These are phyloP conservation scores for Aspergillus bertholletiae DNA, from an alignment of 495 filamentous ascomycete genomes.

Conservation along the genomic window DNA sequence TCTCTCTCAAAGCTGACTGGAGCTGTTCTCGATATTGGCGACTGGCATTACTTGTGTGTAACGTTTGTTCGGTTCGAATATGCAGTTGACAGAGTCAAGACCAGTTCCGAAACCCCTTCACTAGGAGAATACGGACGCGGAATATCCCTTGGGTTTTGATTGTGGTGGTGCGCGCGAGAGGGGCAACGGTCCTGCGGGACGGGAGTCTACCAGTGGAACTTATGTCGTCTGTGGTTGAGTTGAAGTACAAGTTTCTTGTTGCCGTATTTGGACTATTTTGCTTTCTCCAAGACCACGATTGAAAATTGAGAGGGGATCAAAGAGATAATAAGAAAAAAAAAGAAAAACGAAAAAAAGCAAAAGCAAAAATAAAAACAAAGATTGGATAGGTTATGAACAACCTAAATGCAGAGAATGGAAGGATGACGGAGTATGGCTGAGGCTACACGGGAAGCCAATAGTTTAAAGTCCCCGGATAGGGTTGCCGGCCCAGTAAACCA, in stretches of 20 bases:
- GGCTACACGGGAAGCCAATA: not conserved
- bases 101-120: constrained; percentile 5
- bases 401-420: not conserved
- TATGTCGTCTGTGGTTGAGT: not conserved
- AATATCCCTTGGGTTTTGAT: constrained; percentile 16
- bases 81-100: constrained; percentile 12
- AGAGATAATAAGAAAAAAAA: constrained; percentile 4
- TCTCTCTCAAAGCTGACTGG: constrained; percentile 14
- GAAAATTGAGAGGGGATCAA: not conserved
- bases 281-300: not conserved
- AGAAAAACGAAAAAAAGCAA: not conserved
- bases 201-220: constrained; percentile 2
- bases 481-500: not conserved
- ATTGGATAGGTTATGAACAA: not conserved
- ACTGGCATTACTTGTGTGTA: constrained; percentile 24
- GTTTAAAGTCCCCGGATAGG: not conserved
- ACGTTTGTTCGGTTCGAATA: constrained; percentile 17
- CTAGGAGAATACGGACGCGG: constrained; percentile 13
- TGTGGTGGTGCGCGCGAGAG: constrained; percentile 7
- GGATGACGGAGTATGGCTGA: not conserved
- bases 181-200: constrained; percentile 16
- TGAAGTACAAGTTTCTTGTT: constrained; percentile 3
- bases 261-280: not conserved
- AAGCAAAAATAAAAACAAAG: not conserved
- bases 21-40: constrained; percentile 18